Percentiles rank a stretch among this genome's conserved stretches.
These are phyloP conservation scores for Flaveria floridana DNA, from an alignment of 140 eudicot species.

Conservation along the genomic window DNA sequence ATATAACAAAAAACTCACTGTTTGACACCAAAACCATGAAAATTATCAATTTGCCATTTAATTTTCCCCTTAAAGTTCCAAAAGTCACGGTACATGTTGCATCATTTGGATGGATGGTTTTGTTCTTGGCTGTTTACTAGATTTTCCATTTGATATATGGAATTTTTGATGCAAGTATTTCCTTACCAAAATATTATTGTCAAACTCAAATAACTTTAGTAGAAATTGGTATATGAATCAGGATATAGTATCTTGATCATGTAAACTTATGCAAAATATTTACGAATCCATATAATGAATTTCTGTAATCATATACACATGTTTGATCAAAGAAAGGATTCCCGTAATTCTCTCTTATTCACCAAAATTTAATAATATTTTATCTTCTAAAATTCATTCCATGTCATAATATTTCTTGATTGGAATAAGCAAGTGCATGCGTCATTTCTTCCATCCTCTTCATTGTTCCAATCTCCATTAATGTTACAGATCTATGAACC, in stretches of 20 bases:
- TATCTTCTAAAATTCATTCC: slow-evolving; percentile 24
- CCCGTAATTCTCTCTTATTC: slow-evolving; percentile 29
- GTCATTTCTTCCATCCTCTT: neutral
- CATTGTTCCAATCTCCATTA: neutral
- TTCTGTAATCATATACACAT: slow-evolving; percentile 13
- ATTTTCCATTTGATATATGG: too few species aligned
- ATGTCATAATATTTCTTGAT: slow-evolving; percentile 27
- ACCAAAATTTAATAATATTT: slow-evolving; percentile 32
- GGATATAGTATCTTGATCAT: neutral
- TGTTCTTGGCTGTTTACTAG: too few species aligned
- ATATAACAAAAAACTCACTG: too few species aligned
- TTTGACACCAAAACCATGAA: too few species aligned
- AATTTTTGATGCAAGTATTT: neutral
- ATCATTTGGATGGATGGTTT: too few species aligned
- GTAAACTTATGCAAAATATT: neutral
- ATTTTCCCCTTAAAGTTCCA: too few species aligned
- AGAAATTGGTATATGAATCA: too few species aligned
- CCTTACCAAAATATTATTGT: neutral
- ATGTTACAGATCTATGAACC: slow-evolving; percentile 3
- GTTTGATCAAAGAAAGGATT: slow-evolving; percentile 31
- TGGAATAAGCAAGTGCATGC: neutral
- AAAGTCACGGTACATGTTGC: too few species aligned
- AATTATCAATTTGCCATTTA: too few species aligned
- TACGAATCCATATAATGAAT: neutral
- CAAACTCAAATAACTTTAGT: neutral